Base-by-base conservation (phyloP, 768 basidiomycete genomes). In the Boletellus ananas region DNA sequence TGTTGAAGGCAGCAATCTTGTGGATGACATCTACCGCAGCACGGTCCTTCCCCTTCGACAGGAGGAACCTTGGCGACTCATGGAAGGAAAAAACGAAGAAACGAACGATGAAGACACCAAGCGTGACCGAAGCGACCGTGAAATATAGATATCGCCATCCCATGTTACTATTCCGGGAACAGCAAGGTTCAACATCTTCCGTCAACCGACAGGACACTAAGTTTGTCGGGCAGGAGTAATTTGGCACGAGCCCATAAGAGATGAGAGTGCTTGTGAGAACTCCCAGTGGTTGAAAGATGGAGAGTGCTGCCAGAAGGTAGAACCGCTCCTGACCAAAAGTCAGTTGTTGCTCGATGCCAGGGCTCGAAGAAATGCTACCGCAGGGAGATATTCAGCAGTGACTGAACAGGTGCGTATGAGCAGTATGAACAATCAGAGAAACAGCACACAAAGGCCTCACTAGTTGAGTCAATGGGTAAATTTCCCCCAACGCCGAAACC, bases 71-170 rank as follows among this genome's bases (percentile, higher is more conserved):
- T 2, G 58, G 58, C 4, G 54, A 49, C 42, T 59, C 54, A 10
- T 59, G 18, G 20, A 59, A 52, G 0, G 57, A 49, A 21, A 59
- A 59, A 1, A 59, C 18, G 27, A 59, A 58, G 18, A 49, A 56
- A 4, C 58, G 54, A n/a, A 59, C 0, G n/a, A 49, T 34, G n/a
- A 55, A 59, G 8, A 59, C 17, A 6, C 25, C 37, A 6, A 59
- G 37, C 5, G 57, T 56, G n/a, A 59, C 47, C 6, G 47, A 37
- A 17, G 34, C 46, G 2, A 42, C 13, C 3, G 53, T 31, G 43
- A 58, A 59, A 25, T 52, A 25, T 2, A 52, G 16, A 25, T 59
- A 59, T 18, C 55, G 51, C 58, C 58, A 59, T 17, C 58, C 58
- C 58, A 59, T 58, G 29, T 58, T 58, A 14, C 5, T 43, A 16